Percentiles rank a stretch among this genome's conserved stretches.
Evolutionary conservation across 2,329 filamentous ascomycete species (phyloP).

Genomic region (Calonectria montana): DNA sequence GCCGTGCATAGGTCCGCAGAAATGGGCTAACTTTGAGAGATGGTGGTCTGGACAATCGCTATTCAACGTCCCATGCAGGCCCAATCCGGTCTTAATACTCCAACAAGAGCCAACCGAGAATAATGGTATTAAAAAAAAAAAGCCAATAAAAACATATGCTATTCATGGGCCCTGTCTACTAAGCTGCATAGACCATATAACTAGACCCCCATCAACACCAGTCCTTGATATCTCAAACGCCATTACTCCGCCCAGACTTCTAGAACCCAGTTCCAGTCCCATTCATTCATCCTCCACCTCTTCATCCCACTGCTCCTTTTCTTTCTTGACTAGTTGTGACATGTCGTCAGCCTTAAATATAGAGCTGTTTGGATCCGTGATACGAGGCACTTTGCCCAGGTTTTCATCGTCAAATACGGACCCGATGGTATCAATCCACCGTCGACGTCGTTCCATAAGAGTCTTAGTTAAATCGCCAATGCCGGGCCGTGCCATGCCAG

Average conservation of each 20-base stretch:
- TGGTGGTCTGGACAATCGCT: background rate
- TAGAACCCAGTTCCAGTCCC: background rate
- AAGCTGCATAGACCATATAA: constrained; percentile 5
- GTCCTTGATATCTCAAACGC: constrained; percentile 28
- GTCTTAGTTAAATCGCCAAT: constrained; percentile 93
- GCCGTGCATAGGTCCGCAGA: background rate
- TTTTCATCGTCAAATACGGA: constrained; percentile 89
- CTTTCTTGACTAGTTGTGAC: constrained; percentile 77
- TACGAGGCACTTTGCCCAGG: constrained; percentile 76
- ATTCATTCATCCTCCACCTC: constrained; percentile 75
- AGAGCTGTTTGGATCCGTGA: constrained; percentile 70
- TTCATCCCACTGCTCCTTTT: constrained; percentile 85
- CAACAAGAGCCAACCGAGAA: background rate
- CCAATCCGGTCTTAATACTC: background rate
- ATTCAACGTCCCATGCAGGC: background rate
- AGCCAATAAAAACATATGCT: constrained; percentile 16
- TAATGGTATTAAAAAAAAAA: background rate
- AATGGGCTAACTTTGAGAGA: background rate
- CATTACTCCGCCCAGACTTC: background rate
- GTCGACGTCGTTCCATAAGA: constrained; percentile 88
- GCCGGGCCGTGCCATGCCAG: constrained; percentile 76
- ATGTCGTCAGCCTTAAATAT: constrained; percentile 83
- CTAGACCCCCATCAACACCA: constrained; percentile 23
- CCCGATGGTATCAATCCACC: constrained; percentile 92
- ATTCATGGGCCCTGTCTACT: constrained; percentile 18